Conservation (phyloP, 129 eudicot genomes). For the Flaveria brownii region DNA sequence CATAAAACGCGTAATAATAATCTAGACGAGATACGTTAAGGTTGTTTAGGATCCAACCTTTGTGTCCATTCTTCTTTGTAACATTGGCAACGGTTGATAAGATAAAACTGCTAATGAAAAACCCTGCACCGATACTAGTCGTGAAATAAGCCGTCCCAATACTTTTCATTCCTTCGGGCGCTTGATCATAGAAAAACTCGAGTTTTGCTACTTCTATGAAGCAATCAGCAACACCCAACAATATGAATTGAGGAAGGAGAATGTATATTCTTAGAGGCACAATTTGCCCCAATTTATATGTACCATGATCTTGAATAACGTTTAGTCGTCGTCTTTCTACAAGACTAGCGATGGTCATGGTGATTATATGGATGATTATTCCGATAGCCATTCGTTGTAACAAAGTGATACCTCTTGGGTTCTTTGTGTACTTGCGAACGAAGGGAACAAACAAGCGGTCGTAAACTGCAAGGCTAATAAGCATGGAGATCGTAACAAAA, state of each 20-base stretch:
- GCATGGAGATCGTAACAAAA: conserved; percentile 54
- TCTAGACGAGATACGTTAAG: conserved; percentile 58
- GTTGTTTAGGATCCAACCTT: conserved; percentile 65
- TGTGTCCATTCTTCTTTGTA: conserved; percentile 46
- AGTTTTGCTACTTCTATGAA: conserved; percentile 62
- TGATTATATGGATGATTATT: conserved; percentile 39
- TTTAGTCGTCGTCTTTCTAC: conserved; percentile 49
- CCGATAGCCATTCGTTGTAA: conserved; percentile 68
- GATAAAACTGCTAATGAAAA: conserved; percentile 54
- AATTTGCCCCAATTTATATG: conserved; percentile 27
- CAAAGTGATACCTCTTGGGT: conserved; percentile 67
- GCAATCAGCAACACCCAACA: conserved; percentile 57
- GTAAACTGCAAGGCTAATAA: conserved; percentile 47
- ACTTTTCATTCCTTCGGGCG: conserved; percentile 80
- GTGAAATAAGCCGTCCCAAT: conserved; percentile 62
- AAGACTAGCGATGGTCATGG: conserved; percentile 45
- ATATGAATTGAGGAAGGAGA: conserved; percentile 58
- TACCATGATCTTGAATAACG: conserved; percentile 35
- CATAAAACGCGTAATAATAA: conserved; percentile 59
- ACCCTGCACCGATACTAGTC: conserved; percentile 58
- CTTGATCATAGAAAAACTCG: conserved; percentile 79
- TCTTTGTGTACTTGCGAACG: conserved; percentile 46
- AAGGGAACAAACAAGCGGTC: conserved; percentile 58
- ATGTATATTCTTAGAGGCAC: conserved; percentile 62
- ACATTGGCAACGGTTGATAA: conserved; percentile 54